Evolutionary conservation across 2,329 filamentous ascomycete genomes (phyloP), one percentile per base, ranked within the genome.

Genomic region (Phialophora chinensis): DNA sequence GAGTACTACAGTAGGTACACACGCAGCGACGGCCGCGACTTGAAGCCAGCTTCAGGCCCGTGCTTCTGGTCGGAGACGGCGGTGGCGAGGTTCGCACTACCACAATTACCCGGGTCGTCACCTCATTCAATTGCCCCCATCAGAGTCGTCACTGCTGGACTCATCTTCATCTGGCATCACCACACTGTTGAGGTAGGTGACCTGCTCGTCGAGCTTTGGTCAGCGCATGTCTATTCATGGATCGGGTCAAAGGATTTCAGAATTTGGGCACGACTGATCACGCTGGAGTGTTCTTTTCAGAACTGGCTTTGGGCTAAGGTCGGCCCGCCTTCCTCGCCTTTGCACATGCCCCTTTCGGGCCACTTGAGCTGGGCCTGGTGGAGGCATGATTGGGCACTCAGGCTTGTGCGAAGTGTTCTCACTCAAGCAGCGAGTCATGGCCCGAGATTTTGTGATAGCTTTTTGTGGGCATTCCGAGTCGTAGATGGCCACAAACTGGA

Each of bases 111-210:
- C 35, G 12, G 54, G 60, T 35, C 55, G 50, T 66, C 25, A 52
- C 33, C 54, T 68, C 63, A 68, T 35, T 66, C 67, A 29, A 11
- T 61, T 61, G 65, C 33, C 60, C 66, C 20, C 38, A 5, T 68
- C 66, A 27, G 62, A 60, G 35, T 65, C 69, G 59, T 68, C 65
- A 42, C 59, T 64, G 52, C 59, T 66, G 17, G 69, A 60, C 33
- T 67, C 70, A 57, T 69, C 76, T 76, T 83, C 83, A 74, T 92
- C 90, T 2, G 90, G 90, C 89, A 91, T 91, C 65, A 91, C 88
- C 52, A 91, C 84, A 66, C 83, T 86, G 74, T 92, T 93, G 67
- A 92, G 77, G 77, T 90, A 91, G 33, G 87, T 86, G 61, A 92
- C 82, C 89, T 91, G 72, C 70, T 57, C 38, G 35, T 53, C 4